A percentile compares a stretch with the other conserved stretches of the same genome.
These are phyloP conservation scores for Lodderomyces jiufengensis DNA, from an alignment of 1,139 yeast genomes.

Conservation along the genomic window DNA sequence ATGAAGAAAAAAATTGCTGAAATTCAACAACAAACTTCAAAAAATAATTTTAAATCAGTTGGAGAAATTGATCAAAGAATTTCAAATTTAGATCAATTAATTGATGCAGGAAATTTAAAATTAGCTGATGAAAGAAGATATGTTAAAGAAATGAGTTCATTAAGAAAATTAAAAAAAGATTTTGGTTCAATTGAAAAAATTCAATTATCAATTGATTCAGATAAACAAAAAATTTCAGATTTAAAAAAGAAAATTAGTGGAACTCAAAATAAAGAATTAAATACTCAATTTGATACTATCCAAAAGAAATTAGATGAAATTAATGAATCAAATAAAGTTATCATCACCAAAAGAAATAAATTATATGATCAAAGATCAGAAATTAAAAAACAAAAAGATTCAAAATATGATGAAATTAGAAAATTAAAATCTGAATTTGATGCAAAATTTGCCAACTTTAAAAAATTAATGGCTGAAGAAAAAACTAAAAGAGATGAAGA, in stretches of 20 bases:
- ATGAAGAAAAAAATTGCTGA: constrained; percentile 78
- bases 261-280: constrained; percentile 62
- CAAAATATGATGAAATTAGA: constrained; percentile 59
- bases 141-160: constrained; percentile 79
- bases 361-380: constrained; percentile 66
- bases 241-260: constrained; percentile 67
- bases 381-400: constrained; percentile 68
- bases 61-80: constrained; percentile 80
- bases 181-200: constrained; percentile 69
- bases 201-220: constrained; percentile 78
- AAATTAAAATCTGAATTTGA: constrained; percentile 66
- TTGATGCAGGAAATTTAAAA: constrained; percentile 77
- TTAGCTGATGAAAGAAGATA: constrained; percentile 88
- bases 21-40: constrained; percentile 66
- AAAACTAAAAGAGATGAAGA: constrained; percentile 70
- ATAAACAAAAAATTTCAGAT: constrained; percentile 71
- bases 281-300: constrained; percentile 56
- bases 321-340: constrained; percentile 57
- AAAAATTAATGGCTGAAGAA: constrained; percentile 64
- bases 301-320: constrained; percentile 62
- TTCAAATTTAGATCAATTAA: constrained; percentile 63
- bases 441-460: constrained; percentile 68
- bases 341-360: constrained; percentile 62
- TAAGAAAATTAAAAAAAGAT: constrained; percentile 80
- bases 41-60: constrained; percentile 64